Conservation (phyloP, 2,329 filamentous ascomycete genomes). For the Cytospora schulzeri region DNA sequence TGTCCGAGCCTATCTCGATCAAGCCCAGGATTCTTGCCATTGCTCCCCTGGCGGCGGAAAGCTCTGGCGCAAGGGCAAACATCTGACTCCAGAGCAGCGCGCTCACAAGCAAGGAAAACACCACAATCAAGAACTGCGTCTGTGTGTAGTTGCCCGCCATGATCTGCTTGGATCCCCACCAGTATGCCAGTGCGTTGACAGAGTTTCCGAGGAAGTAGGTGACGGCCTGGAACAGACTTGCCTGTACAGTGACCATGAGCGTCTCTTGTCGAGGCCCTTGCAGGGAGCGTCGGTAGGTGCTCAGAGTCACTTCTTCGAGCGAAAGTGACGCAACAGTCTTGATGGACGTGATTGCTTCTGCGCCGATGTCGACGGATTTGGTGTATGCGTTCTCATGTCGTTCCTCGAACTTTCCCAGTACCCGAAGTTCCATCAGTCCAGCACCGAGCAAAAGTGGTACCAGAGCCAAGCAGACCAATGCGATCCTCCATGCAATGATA, state of each 20-base stretch:
- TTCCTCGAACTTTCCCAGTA: conserved; percentile 63
- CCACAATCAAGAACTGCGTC: conserved; percentile 60
- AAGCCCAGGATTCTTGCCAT: conserved; percentile 44
- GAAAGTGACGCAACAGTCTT: conserved; percentile 63
- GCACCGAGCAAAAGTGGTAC: conserved; percentile 70
- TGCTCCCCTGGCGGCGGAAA: conserved; percentile 53
- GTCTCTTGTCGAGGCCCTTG: conserved; percentile 56
- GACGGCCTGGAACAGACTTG: conserved; percentile 23
- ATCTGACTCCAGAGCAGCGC: conserved; percentile 60
- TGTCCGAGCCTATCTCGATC: conserved; percentile 29
- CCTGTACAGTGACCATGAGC: conserved; percentile 25
- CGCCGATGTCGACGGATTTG: conserved; percentile 64
- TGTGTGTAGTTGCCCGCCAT: conserved; percentile 55
- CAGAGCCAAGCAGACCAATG: conserved; percentile 68
- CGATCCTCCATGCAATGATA: conserved; percentile 75
- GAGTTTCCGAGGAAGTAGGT: conserved; percentile 28
- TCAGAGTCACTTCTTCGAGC: conserved; percentile 53
- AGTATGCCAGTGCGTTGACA: conserved; percentile 54
- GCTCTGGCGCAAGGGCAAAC: conserved; percentile 60
- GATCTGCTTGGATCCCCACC: conserved; percentile 63
- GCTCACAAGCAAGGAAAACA: conserved; percentile 53
- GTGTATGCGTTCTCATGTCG: conserved; percentile 66
- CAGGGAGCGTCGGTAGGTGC: conserved; percentile 55
- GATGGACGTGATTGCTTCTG: conserved; percentile 67
- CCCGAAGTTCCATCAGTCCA: conserved; percentile 68